phyloP scores from a whole-genome alignment of 2,329 filamentous ascomycete genomes.

The Niveomyces coronatus region DNA sequence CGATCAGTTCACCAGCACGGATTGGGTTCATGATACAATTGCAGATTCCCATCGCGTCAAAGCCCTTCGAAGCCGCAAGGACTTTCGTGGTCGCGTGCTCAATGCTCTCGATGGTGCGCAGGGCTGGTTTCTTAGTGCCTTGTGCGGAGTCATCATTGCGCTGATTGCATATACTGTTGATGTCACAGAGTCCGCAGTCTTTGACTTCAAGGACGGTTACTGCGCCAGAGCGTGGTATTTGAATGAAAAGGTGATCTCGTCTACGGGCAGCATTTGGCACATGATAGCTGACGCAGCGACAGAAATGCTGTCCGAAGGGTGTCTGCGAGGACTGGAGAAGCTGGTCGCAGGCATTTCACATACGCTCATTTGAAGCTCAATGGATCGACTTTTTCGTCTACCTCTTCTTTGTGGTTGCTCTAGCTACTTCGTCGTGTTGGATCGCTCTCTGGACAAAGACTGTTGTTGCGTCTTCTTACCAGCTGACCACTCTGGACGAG shows the following conservation, averaged over 20 bases:
- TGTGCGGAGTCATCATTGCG: constrained; percentile 81
- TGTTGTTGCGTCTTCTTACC: constrained; percentile 79
- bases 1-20: constrained; percentile 93
- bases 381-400: constrained; percentile 74
- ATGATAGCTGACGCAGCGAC: constrained; percentile 10
- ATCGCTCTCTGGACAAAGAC: constrained; percentile 88
- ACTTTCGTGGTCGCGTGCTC: constrained; percentile 68
- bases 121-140: constrained; percentile 85
- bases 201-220: constrained; percentile 86
- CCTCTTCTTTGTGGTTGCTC: constrained; percentile 56
- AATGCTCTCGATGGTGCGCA: constrained; percentile 78
- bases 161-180: constrained; percentile 82
- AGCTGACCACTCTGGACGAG: constrained; percentile 81
- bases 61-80: constrained; percentile 68
- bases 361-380: constrained; percentile 33
- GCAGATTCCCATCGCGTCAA: constrained; percentile 87
- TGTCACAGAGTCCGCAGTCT: constrained; percentile 73
- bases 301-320: constrained; percentile 46
- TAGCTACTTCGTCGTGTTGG: constrained; percentile 64
- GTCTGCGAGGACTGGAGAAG: constrained; percentile 46
- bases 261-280: background rate
- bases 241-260: constrained; percentile 51
- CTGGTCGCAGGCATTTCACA: constrained; percentile 42
- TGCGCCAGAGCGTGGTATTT: constrained; percentile 63
- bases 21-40: constrained; percentile 97